These are phyloP conservation scores for Talaromyces pinophilus DNA, from an alignment of 2,329 filamentous ascomycete species.

Conservation along the genomic window DNA sequence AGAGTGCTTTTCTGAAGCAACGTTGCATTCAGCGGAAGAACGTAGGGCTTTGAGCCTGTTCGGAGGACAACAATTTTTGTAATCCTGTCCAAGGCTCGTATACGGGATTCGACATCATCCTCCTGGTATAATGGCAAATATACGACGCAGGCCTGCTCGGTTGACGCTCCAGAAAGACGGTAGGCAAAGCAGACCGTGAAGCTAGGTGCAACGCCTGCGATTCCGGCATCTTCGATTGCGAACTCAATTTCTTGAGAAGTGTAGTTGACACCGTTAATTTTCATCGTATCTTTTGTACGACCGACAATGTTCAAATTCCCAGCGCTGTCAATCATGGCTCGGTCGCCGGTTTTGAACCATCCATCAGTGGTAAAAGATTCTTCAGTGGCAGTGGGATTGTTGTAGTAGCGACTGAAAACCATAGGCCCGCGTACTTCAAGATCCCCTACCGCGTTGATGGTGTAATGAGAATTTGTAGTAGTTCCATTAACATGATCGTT, in stretches of 20 bases:
- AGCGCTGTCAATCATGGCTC: constrained; percentile 37
- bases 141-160: constrained; percentile 32
- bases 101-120: constrained; percentile 36
- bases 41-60: constrained; percentile 29
- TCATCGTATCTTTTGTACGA: constrained; percentile 50
- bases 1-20: constrained; percentile 40
- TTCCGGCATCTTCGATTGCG: constrained; percentile 39
- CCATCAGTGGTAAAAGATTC: constrained; percentile 54
- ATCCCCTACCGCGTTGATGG: constrained; percentile 22
- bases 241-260: constrained; percentile 42
- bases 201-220: constrained; percentile 26
- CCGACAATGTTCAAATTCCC: constrained; percentile 43
- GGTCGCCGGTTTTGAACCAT: constrained; percentile 60
- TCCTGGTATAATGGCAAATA: constrained; percentile 45
- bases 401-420: constrained; percentile 56
- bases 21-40: constrained; percentile 31
- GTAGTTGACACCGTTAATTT: constrained; percentile 53
- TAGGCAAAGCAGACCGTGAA: constrained; percentile 46
- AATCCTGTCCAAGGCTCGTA: constrained; percentile 31
- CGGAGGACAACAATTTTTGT: constrained; percentile 23
- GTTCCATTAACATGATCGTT: neutral
- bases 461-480: neutral
- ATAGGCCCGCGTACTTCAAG: constrained; percentile 47
- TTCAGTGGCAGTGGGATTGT: constrained; percentile 52
- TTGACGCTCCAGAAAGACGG: constrained; percentile 25